A percentile compares a stretch with the other conserved stretches of the same genome.
These are phyloP conservation scores for Conticribra weissflogii DNA, from an alignment of 108 stramenopile genomes.

Conservation along the genomic window DNA sequence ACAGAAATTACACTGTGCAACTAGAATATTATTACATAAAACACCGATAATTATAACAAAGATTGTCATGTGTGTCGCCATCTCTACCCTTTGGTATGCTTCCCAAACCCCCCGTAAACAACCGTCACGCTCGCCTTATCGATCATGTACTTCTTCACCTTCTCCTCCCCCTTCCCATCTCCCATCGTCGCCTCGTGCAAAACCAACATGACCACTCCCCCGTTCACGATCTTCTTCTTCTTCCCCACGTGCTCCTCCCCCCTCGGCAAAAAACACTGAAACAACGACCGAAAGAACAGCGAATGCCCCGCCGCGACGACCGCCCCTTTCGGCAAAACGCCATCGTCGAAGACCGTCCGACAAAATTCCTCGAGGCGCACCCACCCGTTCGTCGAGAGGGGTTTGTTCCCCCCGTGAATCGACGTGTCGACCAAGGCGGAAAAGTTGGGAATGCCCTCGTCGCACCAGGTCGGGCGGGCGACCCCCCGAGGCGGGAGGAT, in stretches of 20 bases:
- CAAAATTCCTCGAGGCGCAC: constrained; percentile 78
- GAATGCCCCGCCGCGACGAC: constrained; percentile 88
- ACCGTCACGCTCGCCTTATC: constrained; percentile 73
- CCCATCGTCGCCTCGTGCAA: constrained; percentile 68
- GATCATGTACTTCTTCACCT: constrained; percentile 76
- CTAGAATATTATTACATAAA: no score
- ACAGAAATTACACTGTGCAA: no score
- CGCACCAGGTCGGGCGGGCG: constrained; percentile 71
- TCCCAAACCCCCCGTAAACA: constrained; percentile 86
- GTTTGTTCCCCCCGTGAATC: constrained; percentile 85
- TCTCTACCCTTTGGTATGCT: constrained; percentile 44
- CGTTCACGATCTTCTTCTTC: constrained; percentile 89
- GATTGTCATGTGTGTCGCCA: constrained; percentile 6
- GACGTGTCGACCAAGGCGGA: constrained; percentile 58
- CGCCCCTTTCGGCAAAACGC: constrained; percentile 49
- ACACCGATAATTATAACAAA: background rate
- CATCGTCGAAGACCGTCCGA: constrained; percentile 62
- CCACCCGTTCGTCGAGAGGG: constrained; percentile 68
- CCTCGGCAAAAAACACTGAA: constrained; percentile 78
- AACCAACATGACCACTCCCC: constrained; percentile 77
- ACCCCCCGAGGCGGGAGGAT: constrained; percentile 66
- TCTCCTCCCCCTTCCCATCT: constrained; percentile 38
- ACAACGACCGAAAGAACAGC: constrained; percentile 87
- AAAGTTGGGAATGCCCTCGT: constrained; percentile 53
- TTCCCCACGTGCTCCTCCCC: constrained; percentile 67